Conservation (phyloP, 2,329 filamentous ascomycete species). For the Aspergillus spinulosporus region DNA sequence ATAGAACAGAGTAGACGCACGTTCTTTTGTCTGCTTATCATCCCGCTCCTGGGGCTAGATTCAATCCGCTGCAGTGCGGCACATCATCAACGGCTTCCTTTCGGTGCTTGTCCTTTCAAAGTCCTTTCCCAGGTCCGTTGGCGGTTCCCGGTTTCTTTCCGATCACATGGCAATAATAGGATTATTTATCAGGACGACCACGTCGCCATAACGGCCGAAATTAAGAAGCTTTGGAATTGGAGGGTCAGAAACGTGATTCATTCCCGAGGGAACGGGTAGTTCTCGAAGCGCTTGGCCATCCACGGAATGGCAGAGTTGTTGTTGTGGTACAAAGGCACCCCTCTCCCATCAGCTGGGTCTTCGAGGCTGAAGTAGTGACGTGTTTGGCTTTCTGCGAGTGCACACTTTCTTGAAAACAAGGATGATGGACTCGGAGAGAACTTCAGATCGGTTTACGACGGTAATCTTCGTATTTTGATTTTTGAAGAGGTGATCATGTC, state of each 20-base stretch:
- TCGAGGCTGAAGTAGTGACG: constrained; percentile 13
- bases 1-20: constrained; percentile 1
- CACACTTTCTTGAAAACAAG: constrained; percentile 3
- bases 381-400: constrained; percentile 1
- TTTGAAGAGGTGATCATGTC: not conserved
- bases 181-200: not conserved
- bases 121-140: not conserved
- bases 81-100: constrained; percentile 6
- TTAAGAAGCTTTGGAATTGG: not conserved
- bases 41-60: constrained; percentile 4
- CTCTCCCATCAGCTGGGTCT: constrained; percentile 10
- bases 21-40: constrained; percentile 14
- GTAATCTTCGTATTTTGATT: not conserved
- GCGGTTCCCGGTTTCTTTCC: not conserved
- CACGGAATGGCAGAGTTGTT: constrained; percentile 5
- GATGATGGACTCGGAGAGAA: not conserved
- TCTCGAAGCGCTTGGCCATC: constrained; percentile 2
- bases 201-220: not conserved
- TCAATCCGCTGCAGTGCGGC: not conserved
- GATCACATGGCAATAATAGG: constrained; percentile 11
- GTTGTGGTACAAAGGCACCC: constrained; percentile 13
- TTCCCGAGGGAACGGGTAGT: constrained; percentile 1
- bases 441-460: not conserved
- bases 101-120: not conserved
- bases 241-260: constrained; percentile 2